Conservation (phyloP, 495 filamentous ascomycete genomes). For the Tetracladium setigerum region DNA sequence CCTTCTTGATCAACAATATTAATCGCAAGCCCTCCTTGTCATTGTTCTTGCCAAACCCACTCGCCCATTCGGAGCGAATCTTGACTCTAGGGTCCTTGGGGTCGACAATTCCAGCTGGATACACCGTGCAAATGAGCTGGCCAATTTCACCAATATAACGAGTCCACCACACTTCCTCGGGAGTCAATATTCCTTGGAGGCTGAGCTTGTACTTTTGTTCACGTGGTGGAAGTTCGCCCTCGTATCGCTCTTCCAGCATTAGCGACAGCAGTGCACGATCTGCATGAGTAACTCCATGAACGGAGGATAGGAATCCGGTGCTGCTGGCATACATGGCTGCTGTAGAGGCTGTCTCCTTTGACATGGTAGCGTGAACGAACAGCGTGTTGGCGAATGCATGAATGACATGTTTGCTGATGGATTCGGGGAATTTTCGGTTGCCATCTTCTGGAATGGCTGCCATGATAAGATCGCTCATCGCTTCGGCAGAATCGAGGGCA, state of each 20-base stretch:
- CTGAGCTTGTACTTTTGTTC: slow-evolving; percentile 11
- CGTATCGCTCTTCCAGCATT: slow-evolving; percentile 57
- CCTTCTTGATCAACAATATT: slow-evolving; percentile 23
- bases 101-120: slow-evolving; percentile 42
- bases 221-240: slow-evolving; percentile 43
- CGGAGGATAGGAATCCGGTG: slow-evolving; percentile 49
- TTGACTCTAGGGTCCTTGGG: slow-evolving; percentile 21
- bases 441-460: slow-evolving; percentile 31
- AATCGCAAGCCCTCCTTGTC: slow-evolving; percentile 26
- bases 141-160: slow-evolving; percentile 13
- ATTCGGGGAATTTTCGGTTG: slow-evolving; percentile 22
- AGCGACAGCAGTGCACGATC: slow-evolving; percentile 54
- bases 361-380: slow-evolving; percentile 41
- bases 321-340: slow-evolving; percentile 57
- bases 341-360: slow-evolving; percentile 51
- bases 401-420: slow-evolving; percentile 36
- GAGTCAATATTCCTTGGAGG: slow-evolving; percentile 14
- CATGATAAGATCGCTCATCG: slow-evolving; percentile 37
- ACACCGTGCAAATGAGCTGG: slow-evolving; percentile 17
- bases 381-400: slow-evolving; percentile 43
- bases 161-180: slow-evolving; percentile 17
- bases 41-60: slow-evolving; percentile 23
- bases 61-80: slow-evolving; percentile 27
- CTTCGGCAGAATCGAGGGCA: slow-evolving; percentile 37
- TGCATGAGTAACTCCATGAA: slow-evolving; percentile 52